A percentile compares a stretch with the other conserved stretches of the same genome.
phyloP scores from a whole-genome alignment of 1,284 basidiomycete species.

The Farysia itapuensis region DNA sequence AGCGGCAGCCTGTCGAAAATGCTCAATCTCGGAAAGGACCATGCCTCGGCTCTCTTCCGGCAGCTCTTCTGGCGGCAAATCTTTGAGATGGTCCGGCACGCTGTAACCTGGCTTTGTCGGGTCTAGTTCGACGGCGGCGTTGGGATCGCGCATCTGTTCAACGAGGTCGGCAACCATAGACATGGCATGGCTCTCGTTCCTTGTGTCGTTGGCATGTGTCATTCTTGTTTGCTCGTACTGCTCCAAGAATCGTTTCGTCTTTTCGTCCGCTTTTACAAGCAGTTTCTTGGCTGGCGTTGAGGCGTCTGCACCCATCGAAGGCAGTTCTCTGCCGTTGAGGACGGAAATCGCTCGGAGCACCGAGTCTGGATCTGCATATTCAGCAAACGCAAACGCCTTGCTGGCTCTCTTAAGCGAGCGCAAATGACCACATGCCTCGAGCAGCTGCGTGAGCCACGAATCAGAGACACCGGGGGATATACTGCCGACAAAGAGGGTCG shows the following conservation, averaged over 20 bases:
- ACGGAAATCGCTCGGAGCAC: slow-evolving; percentile 78
- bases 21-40: slow-evolving; percentile 90
- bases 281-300: slow-evolving; percentile 68
- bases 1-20: slow-evolving; percentile 63
- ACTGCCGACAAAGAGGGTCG: slow-evolving; percentile 82
- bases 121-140: slow-evolving; percentile 66
- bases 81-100: slow-evolving; percentile 90
- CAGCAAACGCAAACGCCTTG: slow-evolving; percentile 92
- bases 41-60: slow-evolving; percentile 92
- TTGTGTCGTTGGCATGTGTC: slow-evolving; percentile 68
- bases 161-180: slow-evolving; percentile 62
- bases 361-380: slow-evolving; percentile 84
- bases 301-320: slow-evolving; percentile 43
- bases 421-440: slow-evolving; percentile 83
- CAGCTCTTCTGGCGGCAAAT: slow-evolving; percentile 88
- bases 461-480: slow-evolving; percentile 91
- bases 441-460: slow-evolving; percentile 71
- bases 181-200: slow-evolving; percentile 63
- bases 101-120: slow-evolving; percentile 61
- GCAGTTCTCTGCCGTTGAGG: slow-evolving; percentile 78
- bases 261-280: slow-evolving; percentile 79
- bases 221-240: slow-evolving; percentile 78
- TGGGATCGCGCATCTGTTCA: slow-evolving; percentile 61
- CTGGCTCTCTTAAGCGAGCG: slow-evolving; percentile 86
- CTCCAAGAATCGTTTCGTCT: slow-evolving; percentile 81